Evolutionary conservation across 192 early-diverging fungal genomes (phyloP).

Genomic region (Haplosporangium gracile): DNA sequence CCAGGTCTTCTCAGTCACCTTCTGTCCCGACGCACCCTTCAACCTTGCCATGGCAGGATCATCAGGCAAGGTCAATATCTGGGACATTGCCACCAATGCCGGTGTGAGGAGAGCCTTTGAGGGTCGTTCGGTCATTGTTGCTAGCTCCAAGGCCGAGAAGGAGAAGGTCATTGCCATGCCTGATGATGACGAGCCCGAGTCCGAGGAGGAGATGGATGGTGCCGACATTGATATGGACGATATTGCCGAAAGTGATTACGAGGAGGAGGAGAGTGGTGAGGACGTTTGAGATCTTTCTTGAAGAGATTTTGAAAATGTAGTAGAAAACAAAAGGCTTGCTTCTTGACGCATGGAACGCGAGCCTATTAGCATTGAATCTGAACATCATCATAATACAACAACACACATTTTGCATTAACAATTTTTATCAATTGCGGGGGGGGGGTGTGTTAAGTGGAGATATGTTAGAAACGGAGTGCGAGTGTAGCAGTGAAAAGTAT

Average conservation of each 20-base stretch:
- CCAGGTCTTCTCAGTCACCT: slow-evolving; percentile 87
- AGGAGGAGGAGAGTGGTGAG: slow-evolving; percentile 57
- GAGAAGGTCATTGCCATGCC: slow-evolving; percentile 49
- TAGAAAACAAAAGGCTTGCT: background rate
- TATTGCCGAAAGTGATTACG: slow-evolving; percentile 45
- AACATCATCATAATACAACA: slow-evolving; percentile 9
- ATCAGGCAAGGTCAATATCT: slow-evolving; percentile 89
- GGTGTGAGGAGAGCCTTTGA: slow-evolving; percentile 80
- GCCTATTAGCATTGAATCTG: background rate
- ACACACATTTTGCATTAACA: background rate
- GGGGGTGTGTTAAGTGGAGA: too few species aligned
- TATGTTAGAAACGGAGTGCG: too few species aligned
- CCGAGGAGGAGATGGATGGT: slow-evolving; percentile 57
- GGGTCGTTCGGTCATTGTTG: slow-evolving; percentile 53
- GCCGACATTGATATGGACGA: slow-evolving; percentile 57
- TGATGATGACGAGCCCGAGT: slow-evolving; percentile 50
- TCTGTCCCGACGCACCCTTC: slow-evolving; percentile 95
- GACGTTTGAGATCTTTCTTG: slow-evolving; percentile 30
- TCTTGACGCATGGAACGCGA: background rate
- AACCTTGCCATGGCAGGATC: slow-evolving; percentile 90
- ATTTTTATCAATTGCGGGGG: too few species aligned
- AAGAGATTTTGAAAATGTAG: background rate
- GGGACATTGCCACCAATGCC: slow-evolving; percentile 94
- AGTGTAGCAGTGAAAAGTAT: too few species aligned
- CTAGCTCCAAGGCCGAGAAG: slow-evolving; percentile 35